These are phyloP conservation scores for Epicoccum sorghinum DNA, from an alignment of 2,329 filamentous ascomycete species.

Conservation along the genomic window DNA sequence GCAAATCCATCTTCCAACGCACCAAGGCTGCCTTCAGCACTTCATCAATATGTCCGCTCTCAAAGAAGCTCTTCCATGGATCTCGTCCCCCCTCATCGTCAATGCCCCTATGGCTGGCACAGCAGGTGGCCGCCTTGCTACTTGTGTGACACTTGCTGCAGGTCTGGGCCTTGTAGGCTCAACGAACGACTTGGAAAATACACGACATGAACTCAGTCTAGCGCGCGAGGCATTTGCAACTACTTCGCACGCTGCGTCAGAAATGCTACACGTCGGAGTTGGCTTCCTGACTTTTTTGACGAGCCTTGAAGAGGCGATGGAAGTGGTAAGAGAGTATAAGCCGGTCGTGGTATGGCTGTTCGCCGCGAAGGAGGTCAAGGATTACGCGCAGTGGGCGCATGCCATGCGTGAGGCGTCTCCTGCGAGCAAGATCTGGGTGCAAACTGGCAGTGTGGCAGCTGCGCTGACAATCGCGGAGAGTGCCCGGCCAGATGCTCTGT, in stretches of 20 bases:
- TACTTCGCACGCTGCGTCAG: not conserved
- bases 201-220: slow-evolving; percentile 38
- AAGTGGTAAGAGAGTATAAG: slow-evolving; percentile 59
- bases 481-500: slow-evolving; percentile 62
- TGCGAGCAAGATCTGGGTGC: slow-evolving; percentile 60
- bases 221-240: slow-evolving; percentile 11
- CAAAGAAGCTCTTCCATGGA: slow-evolving; percentile 57
- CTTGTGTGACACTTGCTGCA: slow-evolving; percentile 63
- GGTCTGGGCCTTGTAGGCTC: slow-evolving; percentile 54
- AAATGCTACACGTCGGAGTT: slow-evolving; percentile 59
- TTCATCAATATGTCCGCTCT: not conserved
- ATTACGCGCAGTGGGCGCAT: slow-evolving; percentile 44
- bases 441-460: slow-evolving; percentile 65
- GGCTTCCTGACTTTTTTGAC: slow-evolving; percentile 64
- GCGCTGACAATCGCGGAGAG: slow-evolving; percentile 59
- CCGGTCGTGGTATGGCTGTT: slow-evolving; percentile 72
- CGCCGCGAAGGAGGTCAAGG: slow-evolving; percentile 57
- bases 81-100: slow-evolving; percentile 61
- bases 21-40: not conserved
- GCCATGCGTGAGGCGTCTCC: slow-evolving; percentile 43
- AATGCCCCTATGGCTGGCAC: slow-evolving; percentile 73
- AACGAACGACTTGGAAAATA: slow-evolving; percentile 40
- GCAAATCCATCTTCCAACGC: not conserved
- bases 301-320: slow-evolving; percentile 54
- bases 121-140: slow-evolving; percentile 60